Conservation (phyloP, 345 rosid genomes). For the Euphorbia pulcherrima region DNA sequence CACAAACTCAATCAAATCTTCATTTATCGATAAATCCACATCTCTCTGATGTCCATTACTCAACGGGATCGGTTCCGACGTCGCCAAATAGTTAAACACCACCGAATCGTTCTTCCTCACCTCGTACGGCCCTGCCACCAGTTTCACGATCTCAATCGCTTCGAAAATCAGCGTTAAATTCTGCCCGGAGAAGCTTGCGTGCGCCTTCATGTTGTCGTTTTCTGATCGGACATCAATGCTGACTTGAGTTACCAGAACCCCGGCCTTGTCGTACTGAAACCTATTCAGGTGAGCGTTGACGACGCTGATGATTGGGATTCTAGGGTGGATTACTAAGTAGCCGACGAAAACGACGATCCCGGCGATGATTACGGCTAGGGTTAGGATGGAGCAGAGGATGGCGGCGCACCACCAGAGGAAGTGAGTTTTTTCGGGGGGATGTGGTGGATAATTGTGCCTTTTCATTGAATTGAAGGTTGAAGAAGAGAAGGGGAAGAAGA, state of each 20-base stretch:
- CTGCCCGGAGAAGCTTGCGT: slow-evolving; percentile 47
- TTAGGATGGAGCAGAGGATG: slow-evolving; percentile 58
- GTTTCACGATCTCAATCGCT: slow-evolving; percentile 40
- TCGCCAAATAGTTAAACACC: slow-evolving; percentile 41
- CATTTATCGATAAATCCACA: slow-evolving; percentile 39
- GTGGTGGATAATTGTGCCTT: neutral
- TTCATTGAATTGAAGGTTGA: neutral
- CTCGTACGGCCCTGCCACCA: slow-evolving; percentile 48
- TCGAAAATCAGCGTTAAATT: slow-evolving; percentile 41
- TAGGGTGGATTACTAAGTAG: slow-evolving; percentile 69
- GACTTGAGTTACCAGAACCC: slow-evolving; percentile 55
- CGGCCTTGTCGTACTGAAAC: slow-evolving; percentile 38
- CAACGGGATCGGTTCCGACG: slow-evolving; percentile 61
- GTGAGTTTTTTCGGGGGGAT: slow-evolving; percentile 41
- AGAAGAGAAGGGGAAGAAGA: neutral
- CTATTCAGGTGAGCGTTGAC: slow-evolving; percentile 48
- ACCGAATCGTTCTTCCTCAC: slow-evolving; percentile 49
- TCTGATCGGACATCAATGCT: slow-evolving; percentile 46
- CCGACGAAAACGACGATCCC: slow-evolving; percentile 65
- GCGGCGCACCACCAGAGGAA: slow-evolving; percentile 71
- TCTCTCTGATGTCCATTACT: slow-evolving; percentile 34
- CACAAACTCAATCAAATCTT: slow-evolving; percentile 48
- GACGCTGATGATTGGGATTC: slow-evolving; percentile 66
- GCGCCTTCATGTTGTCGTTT: slow-evolving; percentile 71
- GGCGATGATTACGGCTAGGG: slow-evolving; percentile 52